phyloP scores from a whole-genome alignment of 352 stramenopile genomes.

The Globisporangium carolinianum region DNA sequence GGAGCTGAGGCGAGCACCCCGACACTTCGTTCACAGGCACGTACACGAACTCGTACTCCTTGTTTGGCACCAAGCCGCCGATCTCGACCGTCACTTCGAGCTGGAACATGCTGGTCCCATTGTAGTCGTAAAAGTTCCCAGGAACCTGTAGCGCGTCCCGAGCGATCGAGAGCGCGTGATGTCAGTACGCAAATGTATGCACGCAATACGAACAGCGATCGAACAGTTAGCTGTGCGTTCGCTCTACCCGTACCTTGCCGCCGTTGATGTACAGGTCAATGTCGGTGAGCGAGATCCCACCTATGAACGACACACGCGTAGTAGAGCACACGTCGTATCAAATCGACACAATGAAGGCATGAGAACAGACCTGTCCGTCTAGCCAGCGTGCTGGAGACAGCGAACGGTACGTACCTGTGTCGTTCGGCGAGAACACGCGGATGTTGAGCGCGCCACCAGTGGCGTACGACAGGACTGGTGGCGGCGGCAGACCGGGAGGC shows the following conservation, averaged over 20 bases:
- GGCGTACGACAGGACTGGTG: conserved; percentile 14
- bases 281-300: conserved; percentile 22
- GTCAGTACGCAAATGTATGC: neutral
- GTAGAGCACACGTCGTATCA: too few relatives aligned
- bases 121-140: conserved; percentile 23
- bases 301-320: conserved; percentile 7
- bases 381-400: neutral
- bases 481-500: conserved; percentile 20
- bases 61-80: conserved; percentile 28
- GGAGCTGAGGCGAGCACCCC: conserved; percentile 14
- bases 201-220: neutral
- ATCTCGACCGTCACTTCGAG: conserved; percentile 37
- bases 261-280: conserved; percentile 35
- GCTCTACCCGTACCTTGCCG: conserved; percentile 12
- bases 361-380: neutral
- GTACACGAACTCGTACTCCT: conserved; percentile 34
- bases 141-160: conserved; percentile 13
- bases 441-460: conserved; percentile 44
- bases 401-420: conserved; percentile 27
- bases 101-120: conserved; percentile 15
- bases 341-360: neutral
- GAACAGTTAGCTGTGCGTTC: too few relatives aligned
- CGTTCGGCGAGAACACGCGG: conserved; percentile 34
- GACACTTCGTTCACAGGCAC: conserved; percentile 44
- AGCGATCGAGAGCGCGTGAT: neutral